Evolutionary conservation across 768 basidiomycete genomes (phyloP).

Genomic region (Mycena galericulata): DNA sequence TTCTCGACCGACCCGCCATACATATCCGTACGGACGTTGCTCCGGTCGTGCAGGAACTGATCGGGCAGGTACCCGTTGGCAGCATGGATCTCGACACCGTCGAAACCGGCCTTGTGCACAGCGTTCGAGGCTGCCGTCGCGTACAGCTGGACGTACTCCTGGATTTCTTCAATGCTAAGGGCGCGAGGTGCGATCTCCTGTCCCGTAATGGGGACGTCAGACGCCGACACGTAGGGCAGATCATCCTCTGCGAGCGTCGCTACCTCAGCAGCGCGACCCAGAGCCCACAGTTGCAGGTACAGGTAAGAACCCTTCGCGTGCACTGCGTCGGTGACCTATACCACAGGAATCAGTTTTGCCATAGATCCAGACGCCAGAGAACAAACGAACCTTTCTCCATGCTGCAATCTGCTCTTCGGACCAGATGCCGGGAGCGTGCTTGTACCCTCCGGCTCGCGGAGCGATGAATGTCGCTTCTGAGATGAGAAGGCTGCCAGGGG

Average conservation of each 20-base stretch:
- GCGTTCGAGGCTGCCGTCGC: background rate
- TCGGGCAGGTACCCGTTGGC: too few species aligned
- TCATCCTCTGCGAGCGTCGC: background rate
- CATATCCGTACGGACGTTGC: too few species aligned
- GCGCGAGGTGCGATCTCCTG: too few species aligned
- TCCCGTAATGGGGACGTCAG: background rate
- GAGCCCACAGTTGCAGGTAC: background rate
- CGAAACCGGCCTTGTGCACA: background rate
- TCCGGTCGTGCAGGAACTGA: too few species aligned
- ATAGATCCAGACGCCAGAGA: background rate
- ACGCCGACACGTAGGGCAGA: background rate
- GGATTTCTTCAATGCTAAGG: background rate
- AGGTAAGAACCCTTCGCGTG: background rate
- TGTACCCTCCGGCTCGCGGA: background rate
- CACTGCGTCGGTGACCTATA: background rate
- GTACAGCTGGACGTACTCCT: background rate
- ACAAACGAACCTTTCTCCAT: background rate
- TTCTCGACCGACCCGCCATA: too few species aligned
- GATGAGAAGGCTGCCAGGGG: constrained; percentile 34
- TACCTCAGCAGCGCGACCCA: background rate
- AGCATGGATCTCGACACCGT: too few species aligned
- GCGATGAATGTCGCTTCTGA: background rate
- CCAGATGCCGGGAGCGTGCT: background rate
- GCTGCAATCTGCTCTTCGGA: background rate
- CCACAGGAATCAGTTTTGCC: too few species aligned